Evolutionary conservation across 2,329 filamentous ascomycete species (phyloP), one percentile per base, ranked within the genome.

Genomic region (Scedosporium aurantiacum): DNA sequence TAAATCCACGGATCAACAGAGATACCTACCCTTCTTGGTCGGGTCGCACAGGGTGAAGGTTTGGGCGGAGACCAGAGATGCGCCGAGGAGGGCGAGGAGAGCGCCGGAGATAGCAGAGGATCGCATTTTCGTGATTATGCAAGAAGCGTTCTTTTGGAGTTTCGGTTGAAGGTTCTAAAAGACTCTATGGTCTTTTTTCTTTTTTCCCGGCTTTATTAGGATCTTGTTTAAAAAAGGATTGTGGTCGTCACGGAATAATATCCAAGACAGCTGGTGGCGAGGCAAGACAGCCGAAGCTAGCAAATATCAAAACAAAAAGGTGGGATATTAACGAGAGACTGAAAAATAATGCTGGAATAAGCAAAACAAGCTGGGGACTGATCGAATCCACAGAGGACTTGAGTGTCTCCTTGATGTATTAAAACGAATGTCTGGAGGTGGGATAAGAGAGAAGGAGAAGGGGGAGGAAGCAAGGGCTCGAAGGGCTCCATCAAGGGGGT

Each of bases 1-100:
- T 27, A 6, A 6, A 5, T 16, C 25, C 18, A 28, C n/a, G 21
- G 25, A 56, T 28, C 3, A 37, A 18, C 8, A n/a, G 21, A n/a
- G 5, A 60, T 54, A 68, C 73, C 68, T 68, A 79, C 78, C 74
- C 72, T 78, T 76, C 74, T 82, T 72, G 60, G 76, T 73, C 58
- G 82, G 82, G 70, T 84, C 77, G 72, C 82, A 85, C 12, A 69
- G 68, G n/a, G 80, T 83, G 67, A 67, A 78, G 63, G 82, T 85
- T 76, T 85, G 82, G 61, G 80, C 82, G 63, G 78, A 73, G 62
- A 76, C 81, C 66, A 82, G 12, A 12, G 32, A 37, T 12, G 32
- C 66, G 64, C 72, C 68, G 66, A 79, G 77, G 14, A 84, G 72
- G 63, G 74, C 68, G 61, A 76, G 74, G 63, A 81, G 63, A 60